Percentiles rank a stretch among this genome's conserved stretches.
Evolutionary conservation across 345 rosid genomes (phyloP).

Genomic region (Aurinia saxatilis): DNA sequence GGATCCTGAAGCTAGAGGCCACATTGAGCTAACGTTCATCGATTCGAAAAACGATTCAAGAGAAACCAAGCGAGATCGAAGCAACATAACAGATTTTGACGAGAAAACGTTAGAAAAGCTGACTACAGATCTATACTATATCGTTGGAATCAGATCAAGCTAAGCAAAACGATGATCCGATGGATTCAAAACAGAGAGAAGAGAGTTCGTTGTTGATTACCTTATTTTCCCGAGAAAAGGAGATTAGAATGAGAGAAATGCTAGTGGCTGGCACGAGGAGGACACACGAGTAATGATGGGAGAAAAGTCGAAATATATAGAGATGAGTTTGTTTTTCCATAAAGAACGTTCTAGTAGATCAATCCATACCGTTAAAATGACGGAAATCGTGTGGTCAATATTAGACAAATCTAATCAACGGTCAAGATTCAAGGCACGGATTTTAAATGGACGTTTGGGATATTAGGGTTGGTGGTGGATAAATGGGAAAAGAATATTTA

Average conservation of each 20-base stretch:
- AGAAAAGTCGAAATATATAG: slow-evolving; percentile 16
- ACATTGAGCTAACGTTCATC: background rate
- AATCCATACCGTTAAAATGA: slow-evolving; percentile 34
- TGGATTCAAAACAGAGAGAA: background rate
- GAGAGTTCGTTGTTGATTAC: background rate
- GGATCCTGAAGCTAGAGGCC: background rate
- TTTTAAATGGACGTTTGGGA: slow-evolving; percentile 24
- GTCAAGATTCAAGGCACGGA: slow-evolving; percentile 4
- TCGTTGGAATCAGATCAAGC: slow-evolving; percentile 7
- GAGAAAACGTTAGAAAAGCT: background rate
- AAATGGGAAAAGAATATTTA: slow-evolving; percentile 23
- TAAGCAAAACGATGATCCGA: background rate
- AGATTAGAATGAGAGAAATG: background rate
- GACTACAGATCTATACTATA: slow-evolving; percentile 10
- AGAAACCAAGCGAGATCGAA: background rate
- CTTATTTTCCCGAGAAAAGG: slow-evolving; percentile 4
- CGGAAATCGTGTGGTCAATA: slow-evolving; percentile 35
- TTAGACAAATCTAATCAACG: slow-evolving; percentile 7
- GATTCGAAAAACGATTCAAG: background rate
- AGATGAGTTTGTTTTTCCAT: background rate
- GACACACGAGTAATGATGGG: slow-evolving; percentile 42
- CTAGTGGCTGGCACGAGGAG: slow-evolving; percentile 35
- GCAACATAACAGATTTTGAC: background rate
- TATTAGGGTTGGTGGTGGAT: slow-evolving; percentile 11
- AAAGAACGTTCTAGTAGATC: slow-evolving; percentile 43